Base-by-base conservation (phyloP, 1,139 yeast genomes). In the Candida frijolesensis region DNA sequence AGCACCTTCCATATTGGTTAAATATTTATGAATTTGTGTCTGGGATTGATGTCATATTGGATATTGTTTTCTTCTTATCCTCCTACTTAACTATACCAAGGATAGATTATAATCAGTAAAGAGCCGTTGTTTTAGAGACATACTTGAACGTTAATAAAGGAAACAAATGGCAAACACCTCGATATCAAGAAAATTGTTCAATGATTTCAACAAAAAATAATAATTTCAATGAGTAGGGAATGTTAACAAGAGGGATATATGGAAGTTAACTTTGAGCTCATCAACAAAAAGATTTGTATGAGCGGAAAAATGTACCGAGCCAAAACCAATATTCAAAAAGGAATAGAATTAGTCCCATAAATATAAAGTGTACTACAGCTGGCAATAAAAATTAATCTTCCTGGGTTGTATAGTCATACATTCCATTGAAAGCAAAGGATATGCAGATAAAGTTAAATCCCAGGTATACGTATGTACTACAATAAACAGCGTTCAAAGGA, bases 351-450 rank as follows among this genome's bases (percentile, higher is more conserved):
- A 18, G n/a, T 47, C 51, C 54, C 42, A 38, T 43, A 47, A 47
- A 46, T 49, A 51, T 46, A 49, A 51, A 51, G 52, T 51, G 52
- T 49, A 49, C 43, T 51, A 42, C 38, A 40, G 46, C 35, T 51
- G 52, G 43, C 35, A 12, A 18, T 16, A 30, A 16, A 15, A 22
- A 32, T 52, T 46, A 40, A 50, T 58, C 51, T 59, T 45, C 62
- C 62, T 59, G 58, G 59, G 57, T 50, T 58, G 61, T 58, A 58
- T 59, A 59, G 57, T 58, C 62, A 52, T 35, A 50, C 53, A 53
- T 52, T 51, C 60, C 58, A 57, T 53, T 11, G 51, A 41, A 39
- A 15, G 15, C 10, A 25, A 11, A 27, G 39, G 55, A 52, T 50
- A 47, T 47, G 54, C 51, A 54, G 61, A 58, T 56, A 56, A 58